Conservation (phyloP, 495 filamentous ascomycete genomes). For the Aspergillus taichungensis region DNA sequence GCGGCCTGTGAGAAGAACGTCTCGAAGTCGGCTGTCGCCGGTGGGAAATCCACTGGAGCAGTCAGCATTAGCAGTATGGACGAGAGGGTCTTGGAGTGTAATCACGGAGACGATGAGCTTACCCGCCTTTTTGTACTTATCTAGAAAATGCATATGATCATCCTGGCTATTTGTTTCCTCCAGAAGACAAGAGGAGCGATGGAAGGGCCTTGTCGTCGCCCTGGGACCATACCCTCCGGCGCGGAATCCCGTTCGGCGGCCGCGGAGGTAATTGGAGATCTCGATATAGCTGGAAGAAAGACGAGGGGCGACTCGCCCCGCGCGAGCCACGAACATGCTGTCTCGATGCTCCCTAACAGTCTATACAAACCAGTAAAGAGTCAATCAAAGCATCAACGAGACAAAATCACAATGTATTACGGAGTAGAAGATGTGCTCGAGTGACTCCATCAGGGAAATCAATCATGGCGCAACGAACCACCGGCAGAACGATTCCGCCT, state of each 20-base stretch:
- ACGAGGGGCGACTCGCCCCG: conserved; percentile 14
- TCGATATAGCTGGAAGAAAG: conserved; percentile 31
- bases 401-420: conserved; percentile 8
- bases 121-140: conserved; percentile 44
- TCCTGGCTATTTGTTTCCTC: conserved; percentile 12
- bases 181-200: conserved; percentile 14
- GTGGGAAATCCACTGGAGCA: conserved; percentile 43
- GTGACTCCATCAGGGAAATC: background rate
- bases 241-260: conserved; percentile 7
- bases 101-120: conserved; percentile 1
- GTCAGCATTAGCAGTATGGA: conserved; percentile 5
- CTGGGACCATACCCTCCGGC: conserved; percentile 8
- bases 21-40: conserved; percentile 39
- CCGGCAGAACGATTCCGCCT: conserved; percentile 19
- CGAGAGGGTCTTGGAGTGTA: background rate
- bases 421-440: conserved; percentile 3
- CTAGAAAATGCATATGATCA: conserved; percentile 22
- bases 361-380: background rate
- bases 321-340: conserved; percentile 16
- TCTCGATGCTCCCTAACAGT: too few species aligned
- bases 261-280: conserved; percentile 30
- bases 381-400: background rate
- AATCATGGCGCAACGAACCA: background rate
- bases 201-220: conserved; percentile 16
- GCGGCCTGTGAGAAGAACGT: conserved; percentile 31